A percentile compares a stretch with the other conserved stretches of the same genome.
Conservation (phyloP, 2,329 filamentous ascomycete genomes). For the Cercospora zeae-maydis region DNA sequence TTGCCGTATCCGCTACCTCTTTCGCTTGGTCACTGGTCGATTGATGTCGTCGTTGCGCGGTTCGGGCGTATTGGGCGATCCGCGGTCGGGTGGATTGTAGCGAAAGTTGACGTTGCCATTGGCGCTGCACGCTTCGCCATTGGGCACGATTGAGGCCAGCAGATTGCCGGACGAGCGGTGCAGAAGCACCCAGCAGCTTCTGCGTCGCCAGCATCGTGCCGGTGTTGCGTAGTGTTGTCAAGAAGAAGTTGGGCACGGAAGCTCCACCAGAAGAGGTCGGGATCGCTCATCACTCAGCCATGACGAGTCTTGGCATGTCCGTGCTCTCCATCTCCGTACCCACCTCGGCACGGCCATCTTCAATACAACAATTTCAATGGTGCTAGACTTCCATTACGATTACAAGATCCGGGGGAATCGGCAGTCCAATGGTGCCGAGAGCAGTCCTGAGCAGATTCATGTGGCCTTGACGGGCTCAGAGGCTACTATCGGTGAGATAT, state of each 20-base stretch:
- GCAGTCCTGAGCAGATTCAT: too few relatives aligned
- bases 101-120: slow-evolving; percentile 29
- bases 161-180: slow-evolving; percentile 20
- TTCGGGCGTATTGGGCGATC: slow-evolving; percentile 9
- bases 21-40: slow-evolving; percentile 16
- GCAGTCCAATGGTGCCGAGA: too few relatives aligned
- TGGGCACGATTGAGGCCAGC: slow-evolving; percentile 22
- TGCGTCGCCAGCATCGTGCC: slow-evolving; percentile 24
- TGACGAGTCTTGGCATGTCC: neutral
- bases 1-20: slow-evolving; percentile 6
- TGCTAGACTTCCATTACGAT: too few relatives aligned
- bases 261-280: neutral
- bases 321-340: neutral
- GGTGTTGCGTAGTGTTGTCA: neutral
- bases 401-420: too few relatives aligned
- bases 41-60: slow-evolving; percentile 15
- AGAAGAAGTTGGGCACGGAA: neutral
- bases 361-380: too few relatives aligned
- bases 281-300: neutral
- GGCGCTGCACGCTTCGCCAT: slow-evolving; percentile 25
- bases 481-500: too few relatives aligned
- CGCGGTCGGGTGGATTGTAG: slow-evolving; percentile 11
- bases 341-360: too few relatives aligned
- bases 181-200: slow-evolving; percentile 23
- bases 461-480: too few relatives aligned